Base-by-base conservation (phyloP, 2,329 filamentous ascomycete genomes). In the Aureobasidium sp. region DNA sequence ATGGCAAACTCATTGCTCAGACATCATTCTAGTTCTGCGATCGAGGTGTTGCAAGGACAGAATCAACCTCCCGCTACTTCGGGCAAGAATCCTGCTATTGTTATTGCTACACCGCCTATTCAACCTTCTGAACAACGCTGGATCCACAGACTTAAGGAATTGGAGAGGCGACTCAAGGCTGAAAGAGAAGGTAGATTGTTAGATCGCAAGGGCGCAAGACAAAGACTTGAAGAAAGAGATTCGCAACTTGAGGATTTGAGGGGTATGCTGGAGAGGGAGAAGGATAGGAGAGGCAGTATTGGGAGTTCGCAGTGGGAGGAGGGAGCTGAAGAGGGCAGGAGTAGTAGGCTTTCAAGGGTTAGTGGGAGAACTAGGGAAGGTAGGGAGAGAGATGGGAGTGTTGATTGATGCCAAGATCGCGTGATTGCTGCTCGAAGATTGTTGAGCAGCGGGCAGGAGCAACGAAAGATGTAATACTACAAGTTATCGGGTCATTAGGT, bases 101-200 rank as follows among this genome's bases (percentile, higher is more conserved):
- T 71, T 0, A 67, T 70, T 29, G 68, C 56, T 62, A 69, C 72
- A 9, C 70, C 72, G 8, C 73, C 74, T 5, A 68, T 76, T 32
- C 74, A 78, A 55, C 77, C 78, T 1, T 80, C 79, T 43, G 88
- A 93, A 68, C 87, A 89, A 66, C 85, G 88, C 67, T 96, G 91
- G 90, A 86, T 95, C 66, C 84, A 96, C 66, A 80, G 94, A 7
- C 80, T 97, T 37, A 86, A 90, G 63, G 92, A 97, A 71, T 79
- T 97, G 67, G 94, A 99, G 78, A 83, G 87, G 67, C 85, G 95
- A 68, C 80, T 99, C 20, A 96, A 96, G 74, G 87, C 89, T 50
- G 94, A 99, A 77, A 80, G 94, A 15, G 94, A 97, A 74, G 92
- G 87, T 1, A 80, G 94, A 48, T 79, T 95, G 59, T 79, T 96